A percentile compares a stretch with the other conserved stretches of the same genome.
phyloP scores from a whole-genome alignment of 805 yeast genomes.

The Deakozyma indianensis region DNA sequence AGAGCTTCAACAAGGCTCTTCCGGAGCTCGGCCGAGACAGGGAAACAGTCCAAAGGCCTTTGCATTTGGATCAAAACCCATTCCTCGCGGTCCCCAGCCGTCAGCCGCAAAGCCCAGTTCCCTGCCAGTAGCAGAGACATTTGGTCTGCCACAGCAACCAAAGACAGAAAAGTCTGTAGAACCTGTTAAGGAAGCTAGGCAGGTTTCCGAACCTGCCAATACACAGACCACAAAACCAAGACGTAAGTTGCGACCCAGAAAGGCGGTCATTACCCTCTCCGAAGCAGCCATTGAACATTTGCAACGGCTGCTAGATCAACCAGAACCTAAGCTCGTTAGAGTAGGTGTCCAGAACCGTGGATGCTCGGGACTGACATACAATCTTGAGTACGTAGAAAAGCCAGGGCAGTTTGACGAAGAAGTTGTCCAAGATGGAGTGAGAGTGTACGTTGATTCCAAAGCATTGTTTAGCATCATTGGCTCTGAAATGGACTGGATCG shows the following conservation, averaged over 20 bases:
- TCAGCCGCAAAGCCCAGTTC: neutral
- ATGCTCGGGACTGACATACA: constrained; percentile 88
- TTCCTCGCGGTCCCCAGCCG: neutral
- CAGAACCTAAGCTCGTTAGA: constrained; percentile 78
- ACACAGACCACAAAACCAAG: constrained; percentile 22
- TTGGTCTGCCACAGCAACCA: no score
- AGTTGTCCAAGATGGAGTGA: constrained; percentile 84
- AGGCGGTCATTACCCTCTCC: constrained; percentile 74
- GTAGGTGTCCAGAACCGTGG: constrained; percentile 95
- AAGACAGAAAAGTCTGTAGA: neutral
- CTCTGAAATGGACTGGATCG: constrained; percentile 97
- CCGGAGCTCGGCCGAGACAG: neutral
- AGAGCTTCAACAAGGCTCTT: neutral
- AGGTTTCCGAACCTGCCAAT: constrained; percentile 10
- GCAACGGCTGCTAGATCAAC: constrained; percentile 51
- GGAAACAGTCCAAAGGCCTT: neutral
- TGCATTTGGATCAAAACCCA: neutral
- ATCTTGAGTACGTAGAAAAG: constrained; percentile 73
- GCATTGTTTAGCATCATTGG: constrained; percentile 94
- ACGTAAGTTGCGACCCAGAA: constrained; percentile 66
- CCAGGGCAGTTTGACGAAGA: constrained; percentile 95
- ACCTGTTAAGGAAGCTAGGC: neutral
- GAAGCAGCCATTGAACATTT: constrained; percentile 66
- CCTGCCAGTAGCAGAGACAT: neutral
- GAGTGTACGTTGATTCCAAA: constrained; percentile 85